Percentiles rank a stretch among this genome's conserved stretches.
Evolutionary conservation across 495 filamentous ascomycete species (phyloP).

Genomic region (Lophiotrema nucula): DNA sequence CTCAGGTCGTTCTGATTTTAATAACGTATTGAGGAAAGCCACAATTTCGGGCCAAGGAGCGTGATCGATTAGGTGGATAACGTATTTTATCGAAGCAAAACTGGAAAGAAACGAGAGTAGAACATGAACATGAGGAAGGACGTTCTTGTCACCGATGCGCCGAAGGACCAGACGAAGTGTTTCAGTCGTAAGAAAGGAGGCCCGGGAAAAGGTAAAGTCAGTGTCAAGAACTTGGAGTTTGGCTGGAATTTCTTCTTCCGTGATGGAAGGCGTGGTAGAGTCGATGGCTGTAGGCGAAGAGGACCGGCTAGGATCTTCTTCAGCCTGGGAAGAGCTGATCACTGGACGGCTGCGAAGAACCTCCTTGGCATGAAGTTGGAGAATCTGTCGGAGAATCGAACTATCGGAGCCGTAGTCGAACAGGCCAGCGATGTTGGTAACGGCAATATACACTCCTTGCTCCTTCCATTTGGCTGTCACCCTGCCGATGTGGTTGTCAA

Average conservation of each 20-base stretch:
- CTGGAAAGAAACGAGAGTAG: slow-evolving; percentile 65
- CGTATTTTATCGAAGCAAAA: slow-evolving; percentile 51
- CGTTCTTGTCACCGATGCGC: slow-evolving; percentile 60
- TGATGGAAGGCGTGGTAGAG: slow-evolving; percentile 20
- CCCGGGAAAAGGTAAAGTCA: slow-evolving; percentile 33
- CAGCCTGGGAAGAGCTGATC: slow-evolving; percentile 12
- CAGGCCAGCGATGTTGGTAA: slow-evolving; percentile 55
- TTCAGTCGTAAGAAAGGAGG: slow-evolving; percentile 47
- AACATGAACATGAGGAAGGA: slow-evolving; percentile 66
- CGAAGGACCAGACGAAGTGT: slow-evolving; percentile 57
- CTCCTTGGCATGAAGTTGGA: slow-evolving; percentile 42
- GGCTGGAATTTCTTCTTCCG: slow-evolving; percentile 21
- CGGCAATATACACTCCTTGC: slow-evolving; percentile 55
- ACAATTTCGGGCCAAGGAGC: slow-evolving; percentile 69
- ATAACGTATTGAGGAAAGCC: slow-evolving; percentile 65
- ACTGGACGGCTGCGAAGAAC: too few relatives aligned
- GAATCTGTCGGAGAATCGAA: slow-evolving; percentile 43
- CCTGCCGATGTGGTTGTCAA: slow-evolving; percentile 61
- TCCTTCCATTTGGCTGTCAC: slow-evolving; percentile 62
- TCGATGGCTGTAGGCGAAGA: too few relatives aligned
- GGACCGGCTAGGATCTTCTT: too few relatives aligned
- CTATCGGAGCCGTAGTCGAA: slow-evolving; percentile 62
- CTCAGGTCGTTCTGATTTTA: slow-evolving; percentile 44
- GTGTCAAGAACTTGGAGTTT: slow-evolving; percentile 12
- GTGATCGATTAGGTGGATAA: slow-evolving; percentile 45